A percentile compares a stretch with the other conserved stretches of the same genome.
phyloP scores from a whole-genome alignment of 1,139 yeast species.

The Pneumocystis canis region DNA sequence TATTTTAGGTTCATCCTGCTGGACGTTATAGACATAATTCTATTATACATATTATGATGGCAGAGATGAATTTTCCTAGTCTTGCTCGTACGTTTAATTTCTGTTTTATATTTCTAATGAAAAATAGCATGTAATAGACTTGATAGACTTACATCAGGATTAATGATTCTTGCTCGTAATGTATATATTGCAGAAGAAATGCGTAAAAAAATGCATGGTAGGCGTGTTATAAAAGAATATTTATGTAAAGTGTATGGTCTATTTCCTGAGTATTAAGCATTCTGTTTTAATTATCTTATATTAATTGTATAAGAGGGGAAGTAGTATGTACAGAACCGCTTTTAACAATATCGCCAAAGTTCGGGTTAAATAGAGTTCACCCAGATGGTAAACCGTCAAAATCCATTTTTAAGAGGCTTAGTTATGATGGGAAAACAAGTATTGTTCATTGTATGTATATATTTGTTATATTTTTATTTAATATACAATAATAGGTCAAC shows the following conservation, averaged over 20 bases:
- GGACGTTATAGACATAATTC: slow-evolving; percentile 83
- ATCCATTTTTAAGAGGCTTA: slow-evolving; percentile 39
- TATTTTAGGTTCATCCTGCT: slow-evolving; percentile 57
- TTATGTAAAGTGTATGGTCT: slow-evolving; percentile 77
- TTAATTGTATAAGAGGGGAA: slow-evolving; percentile 21
- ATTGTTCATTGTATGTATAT: slow-evolving; percentile 36
- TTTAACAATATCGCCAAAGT: slow-evolving; percentile 58
- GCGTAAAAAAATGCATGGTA: slow-evolving; percentile 57
- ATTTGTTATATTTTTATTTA: background rate
- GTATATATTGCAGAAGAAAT: slow-evolving; percentile 67
- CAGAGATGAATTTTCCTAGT: slow-evolving; percentile 36
- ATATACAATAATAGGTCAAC: slow-evolving; percentile 36
- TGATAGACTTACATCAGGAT: slow-evolving; percentile 83
- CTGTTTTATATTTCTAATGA: background rate
- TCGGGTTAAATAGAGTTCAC: slow-evolving; percentile 61
- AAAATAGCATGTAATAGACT: slow-evolving; percentile 50
- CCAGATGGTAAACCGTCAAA: slow-evolving; percentile 47
- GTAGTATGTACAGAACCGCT: slow-evolving; percentile 54
- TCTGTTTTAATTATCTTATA: slow-evolving; percentile 1
- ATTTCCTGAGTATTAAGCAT: slow-evolving; percentile 37
- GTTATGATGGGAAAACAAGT: slow-evolving; percentile 48
- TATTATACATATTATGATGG: slow-evolving; percentile 64
- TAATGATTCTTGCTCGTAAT: slow-evolving; percentile 81
- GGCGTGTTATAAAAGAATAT: slow-evolving; percentile 69
- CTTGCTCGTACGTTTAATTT: slow-evolving; percentile 30